These are phyloP conservation scores for Acrocalymma vagum DNA, from an alignment of 2,329 filamentous ascomycete species.

Conservation along the genomic window DNA sequence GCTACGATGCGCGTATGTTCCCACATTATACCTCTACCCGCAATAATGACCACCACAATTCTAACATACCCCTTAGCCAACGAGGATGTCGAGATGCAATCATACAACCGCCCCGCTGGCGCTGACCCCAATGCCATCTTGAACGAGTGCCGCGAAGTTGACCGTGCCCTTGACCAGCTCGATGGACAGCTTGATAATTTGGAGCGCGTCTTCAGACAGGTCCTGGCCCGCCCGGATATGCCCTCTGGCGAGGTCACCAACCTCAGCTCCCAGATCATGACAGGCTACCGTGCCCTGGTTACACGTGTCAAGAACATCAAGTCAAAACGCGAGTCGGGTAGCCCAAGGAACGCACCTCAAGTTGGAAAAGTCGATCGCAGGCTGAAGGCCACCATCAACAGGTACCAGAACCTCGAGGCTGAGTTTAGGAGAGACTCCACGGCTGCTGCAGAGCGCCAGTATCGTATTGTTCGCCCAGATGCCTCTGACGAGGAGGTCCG, in stretches of 20 bases:
- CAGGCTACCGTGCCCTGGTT: constrained; percentile 79
- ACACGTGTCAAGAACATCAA: constrained; percentile 84
- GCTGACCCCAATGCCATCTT: constrained; percentile 77
- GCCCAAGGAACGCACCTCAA: constrained; percentile 78
- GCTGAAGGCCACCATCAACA: constrained; percentile 80
- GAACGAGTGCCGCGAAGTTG: constrained; percentile 84
- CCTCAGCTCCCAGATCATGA: constrained; percentile 82
- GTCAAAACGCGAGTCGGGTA: constrained; percentile 77
- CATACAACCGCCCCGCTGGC: constrained; percentile 53
- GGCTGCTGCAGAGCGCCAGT: constrained; percentile 87
- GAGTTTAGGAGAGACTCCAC: constrained; percentile 81
- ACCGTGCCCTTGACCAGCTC: constrained; percentile 77
- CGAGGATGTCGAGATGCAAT: constrained; percentile 74
- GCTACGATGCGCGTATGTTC: constrained; percentile 41
- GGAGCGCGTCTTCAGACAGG: constrained; percentile 73
- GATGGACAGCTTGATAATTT: constrained; percentile 77
- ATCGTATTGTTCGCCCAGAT: constrained; percentile 86
- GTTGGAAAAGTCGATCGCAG: constrained; percentile 82
- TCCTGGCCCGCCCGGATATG: constrained; percentile 78
- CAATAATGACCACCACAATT: constrained; percentile 22
- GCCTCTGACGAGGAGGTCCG: constrained; percentile 80
- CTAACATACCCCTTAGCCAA: constrained; percentile 34
- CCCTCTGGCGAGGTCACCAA: constrained; percentile 75
- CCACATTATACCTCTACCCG: constrained; percentile 34
- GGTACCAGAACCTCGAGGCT: constrained; percentile 82